Percentiles rank a stretch among this genome's conserved stretches.
phyloP scores from a whole-genome alignment of 2,329 filamentous ascomycete species.

The Hirsutella rhossiliensis region DNA sequence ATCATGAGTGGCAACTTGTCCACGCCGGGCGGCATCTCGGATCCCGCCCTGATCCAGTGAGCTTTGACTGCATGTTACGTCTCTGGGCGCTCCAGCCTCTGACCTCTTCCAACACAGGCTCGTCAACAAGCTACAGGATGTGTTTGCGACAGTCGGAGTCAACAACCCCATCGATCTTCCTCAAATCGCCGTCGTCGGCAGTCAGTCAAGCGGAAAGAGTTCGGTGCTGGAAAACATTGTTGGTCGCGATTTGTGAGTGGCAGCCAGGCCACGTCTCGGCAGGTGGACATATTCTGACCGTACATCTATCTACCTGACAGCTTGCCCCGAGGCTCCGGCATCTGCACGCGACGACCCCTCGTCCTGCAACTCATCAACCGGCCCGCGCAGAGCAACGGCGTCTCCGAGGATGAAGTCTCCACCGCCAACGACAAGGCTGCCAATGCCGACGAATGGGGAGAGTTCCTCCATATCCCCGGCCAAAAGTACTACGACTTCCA shows the following conservation, averaged over 20 bases:
- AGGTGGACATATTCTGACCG: not conserved
- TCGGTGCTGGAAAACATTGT: constrained; percentile 98
- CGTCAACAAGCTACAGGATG: constrained; percentile 99
- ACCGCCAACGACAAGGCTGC: constrained; percentile 70
- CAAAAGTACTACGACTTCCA: constrained; percentile 98
- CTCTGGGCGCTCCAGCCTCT: not conserved
- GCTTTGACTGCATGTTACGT: constrained; percentile 6
- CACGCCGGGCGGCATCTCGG: constrained; percentile 48
- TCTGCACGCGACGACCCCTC: constrained; percentile 90
- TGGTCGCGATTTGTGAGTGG: constrained; percentile 87
- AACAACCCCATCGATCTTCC: constrained; percentile 99
- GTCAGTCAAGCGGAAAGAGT: constrained; percentile 98
- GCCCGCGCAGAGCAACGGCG: constrained; percentile 61
- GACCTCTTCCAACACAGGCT: constrained; percentile 36
- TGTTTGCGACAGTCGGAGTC: constrained; percentile 95
- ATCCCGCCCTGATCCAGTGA: constrained; percentile 55
- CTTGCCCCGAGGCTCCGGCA: constrained; percentile 91
- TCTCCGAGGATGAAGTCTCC: constrained; percentile 51
- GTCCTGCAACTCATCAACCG: constrained; percentile 98
- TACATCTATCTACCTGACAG: constrained; percentile 31
- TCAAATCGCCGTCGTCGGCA: constrained; percentile 95
- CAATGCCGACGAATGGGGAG: constrained; percentile 94
- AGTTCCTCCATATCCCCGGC: constrained; percentile 94
- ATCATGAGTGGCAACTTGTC: constrained; percentile 25
- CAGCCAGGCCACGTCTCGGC: no score